A percentile compares a stretch with the other conserved stretches of the same genome.
phyloP scores from a whole-genome alignment of 139 green algal species.

The Closterium sp. region DNA sequence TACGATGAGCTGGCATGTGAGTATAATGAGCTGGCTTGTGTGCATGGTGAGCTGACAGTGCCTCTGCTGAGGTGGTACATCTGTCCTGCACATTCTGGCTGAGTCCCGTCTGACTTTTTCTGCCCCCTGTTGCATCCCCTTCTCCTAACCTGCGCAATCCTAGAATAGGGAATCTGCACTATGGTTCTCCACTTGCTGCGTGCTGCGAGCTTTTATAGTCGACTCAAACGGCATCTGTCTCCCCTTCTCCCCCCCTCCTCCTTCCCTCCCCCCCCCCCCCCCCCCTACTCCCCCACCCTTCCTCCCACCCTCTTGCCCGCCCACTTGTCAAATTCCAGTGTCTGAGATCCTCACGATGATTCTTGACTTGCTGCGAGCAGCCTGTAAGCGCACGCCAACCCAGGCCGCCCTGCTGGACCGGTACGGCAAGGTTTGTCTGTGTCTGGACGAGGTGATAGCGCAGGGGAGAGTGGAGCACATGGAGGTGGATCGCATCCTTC shows the following conservation, averaged over 20 bases:
- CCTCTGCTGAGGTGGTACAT: not conserved
- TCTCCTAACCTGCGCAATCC: too few relatives aligned
- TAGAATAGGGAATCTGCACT: not conserved
- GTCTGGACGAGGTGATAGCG: slow-evolving; percentile 14
- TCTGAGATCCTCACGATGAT: not conserved
- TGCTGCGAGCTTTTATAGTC: too few relatives aligned
- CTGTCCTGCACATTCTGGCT: not conserved
- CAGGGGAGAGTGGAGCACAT: slow-evolving; percentile 12
- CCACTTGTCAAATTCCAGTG: not conserved
- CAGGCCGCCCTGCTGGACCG: slow-evolving; percentile 2
- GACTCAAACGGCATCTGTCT: too few relatives aligned
- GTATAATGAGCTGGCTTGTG: not conserved
- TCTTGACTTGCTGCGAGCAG: not conserved
- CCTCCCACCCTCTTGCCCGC: too few relatives aligned
- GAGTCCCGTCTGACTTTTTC: too few relatives aligned
- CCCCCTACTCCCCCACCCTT: too few relatives aligned
- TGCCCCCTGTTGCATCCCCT: too few relatives aligned
- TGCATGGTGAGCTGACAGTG: not conserved
- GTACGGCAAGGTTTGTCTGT: slow-evolving; percentile 14
- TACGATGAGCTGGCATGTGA: slow-evolving; percentile 28
- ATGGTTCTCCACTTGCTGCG: not conserved
- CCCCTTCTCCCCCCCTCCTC: not conserved
- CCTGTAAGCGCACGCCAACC: slow-evolving; percentile 6
- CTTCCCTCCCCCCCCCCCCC: not conserved
- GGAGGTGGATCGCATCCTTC: not conserved